Evolutionary conservation across 352 stramenopile species (phyloP).

Genomic region (Pilasporangium apinafurcum): DNA sequence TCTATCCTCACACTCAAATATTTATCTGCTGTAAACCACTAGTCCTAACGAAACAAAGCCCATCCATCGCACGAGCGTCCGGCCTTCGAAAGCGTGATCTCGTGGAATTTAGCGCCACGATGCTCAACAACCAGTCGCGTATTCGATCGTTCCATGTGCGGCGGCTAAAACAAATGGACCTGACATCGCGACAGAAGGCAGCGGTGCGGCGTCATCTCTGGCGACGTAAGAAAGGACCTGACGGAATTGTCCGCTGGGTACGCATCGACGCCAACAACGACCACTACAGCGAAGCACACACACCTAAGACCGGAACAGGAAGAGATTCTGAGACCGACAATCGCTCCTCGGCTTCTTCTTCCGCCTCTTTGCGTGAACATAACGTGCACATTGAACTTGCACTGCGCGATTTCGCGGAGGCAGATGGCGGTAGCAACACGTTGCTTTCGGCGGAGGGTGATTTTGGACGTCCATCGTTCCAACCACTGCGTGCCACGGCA

Average conservation of each 20-base stretch:
- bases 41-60: conserved; percentile 46
- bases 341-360: conserved; percentile 27
- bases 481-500: conserved; percentile 68
- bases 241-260: conserved; percentile 76
- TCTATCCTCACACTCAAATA: neutral
- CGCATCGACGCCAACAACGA: conserved; percentile 53
- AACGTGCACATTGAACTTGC: conserved; percentile 74
- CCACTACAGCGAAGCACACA: conserved; percentile 41
- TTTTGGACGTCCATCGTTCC: conserved; percentile 46
- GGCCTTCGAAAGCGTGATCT: conserved; percentile 60
- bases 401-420: conserved; percentile 69
- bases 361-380: conserved; percentile 52
- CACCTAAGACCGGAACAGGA: conserved; percentile 20
- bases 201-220: conserved; percentile 72
- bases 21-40: neutral
- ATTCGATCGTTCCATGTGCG: conserved; percentile 82
- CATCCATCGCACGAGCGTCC: conserved; percentile 63
- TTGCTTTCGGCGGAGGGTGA: conserved; percentile 29
- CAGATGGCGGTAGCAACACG: conserved; percentile 23
- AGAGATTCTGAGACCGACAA: conserved; percentile 27
- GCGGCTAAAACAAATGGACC: conserved; percentile 80
- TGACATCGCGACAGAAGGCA: conserved; percentile 74
- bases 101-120: conserved; percentile 52
- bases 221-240: conserved; percentile 61
- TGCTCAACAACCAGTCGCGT: conserved; percentile 77